These are phyloP conservation scores for California macrophylla DNA, from an alignment of 441 rosid genomes.

Conservation along the genomic window DNA sequence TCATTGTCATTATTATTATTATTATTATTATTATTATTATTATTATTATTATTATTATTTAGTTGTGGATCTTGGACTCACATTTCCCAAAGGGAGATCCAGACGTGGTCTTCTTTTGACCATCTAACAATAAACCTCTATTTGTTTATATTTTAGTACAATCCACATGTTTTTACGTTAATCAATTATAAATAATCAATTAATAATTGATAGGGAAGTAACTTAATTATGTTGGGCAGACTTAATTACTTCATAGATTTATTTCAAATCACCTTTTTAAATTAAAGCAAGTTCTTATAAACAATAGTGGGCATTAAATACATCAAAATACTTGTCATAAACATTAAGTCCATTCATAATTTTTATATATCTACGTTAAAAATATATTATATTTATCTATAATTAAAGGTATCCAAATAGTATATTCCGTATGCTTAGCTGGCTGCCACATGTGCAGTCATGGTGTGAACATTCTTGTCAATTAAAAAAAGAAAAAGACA, in stretches of 20 bases:
- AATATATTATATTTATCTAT: too few species aligned
- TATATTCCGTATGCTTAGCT: not conserved
- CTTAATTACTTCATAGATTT: not conserved
- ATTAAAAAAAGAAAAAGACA: not conserved
- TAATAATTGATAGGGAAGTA: not conserved
- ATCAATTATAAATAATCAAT: not conserved
- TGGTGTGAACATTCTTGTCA: not conserved
- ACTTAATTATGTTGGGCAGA: not conserved
- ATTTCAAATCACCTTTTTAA: too few species aligned
- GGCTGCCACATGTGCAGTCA: not conserved
- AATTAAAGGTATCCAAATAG: not conserved
- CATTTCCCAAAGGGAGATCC: not conserved
- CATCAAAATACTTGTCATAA: too few species aligned
- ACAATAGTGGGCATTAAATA: too few species aligned
- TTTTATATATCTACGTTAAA: too few species aligned
- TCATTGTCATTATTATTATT: too few species aligned
- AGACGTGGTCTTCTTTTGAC: not conserved
- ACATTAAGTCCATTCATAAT: too few species aligned
- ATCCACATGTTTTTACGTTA: not conserved
- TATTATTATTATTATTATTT: too few species aligned
- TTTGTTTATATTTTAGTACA: too few species aligned
- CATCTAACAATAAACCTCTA: not conserved
- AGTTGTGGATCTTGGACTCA: not conserved
- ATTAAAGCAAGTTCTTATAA: too few species aligned
- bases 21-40: too few species aligned